phyloP scores from a whole-genome alignment of 202 grass and related monocot species.

The Cymbopogon flexuosus region DNA sequence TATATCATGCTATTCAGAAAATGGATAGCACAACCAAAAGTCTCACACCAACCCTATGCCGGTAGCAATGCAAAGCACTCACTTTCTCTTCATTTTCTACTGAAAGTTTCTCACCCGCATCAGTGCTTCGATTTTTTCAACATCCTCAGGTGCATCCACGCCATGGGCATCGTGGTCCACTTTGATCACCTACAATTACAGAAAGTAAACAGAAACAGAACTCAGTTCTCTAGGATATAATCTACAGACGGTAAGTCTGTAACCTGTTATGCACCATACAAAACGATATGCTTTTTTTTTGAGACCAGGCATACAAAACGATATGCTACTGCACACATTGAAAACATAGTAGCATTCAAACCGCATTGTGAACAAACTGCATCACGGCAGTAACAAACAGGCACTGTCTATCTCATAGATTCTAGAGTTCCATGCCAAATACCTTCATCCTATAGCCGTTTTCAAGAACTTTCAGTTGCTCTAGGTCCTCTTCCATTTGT shows the following conservation, averaged over 20 bases:
- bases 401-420: not conserved
- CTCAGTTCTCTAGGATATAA: not conserved
- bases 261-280: not conserved
- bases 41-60: not conserved
- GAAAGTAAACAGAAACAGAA: not conserved
- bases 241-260: not conserved
- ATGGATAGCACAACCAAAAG: not conserved
- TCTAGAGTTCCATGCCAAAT: constrained; percentile 18
- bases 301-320: not conserved
- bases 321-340: not conserved
- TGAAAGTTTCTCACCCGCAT: constrained; percentile 62
- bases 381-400: not conserved
- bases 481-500: constrained; percentile 86
- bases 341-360: too few relatives aligned
- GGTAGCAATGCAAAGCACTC: too few relatives aligned
- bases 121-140: constrained; percentile 75
- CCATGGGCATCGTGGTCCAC: constrained; percentile 88
- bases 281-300: too few relatives aligned
- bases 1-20: not conserved
- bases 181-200: constrained; percentile 73
- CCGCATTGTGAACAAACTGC: too few relatives aligned
- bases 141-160: constrained; percentile 70
- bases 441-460: constrained; percentile 94
- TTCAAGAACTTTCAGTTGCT: constrained; percentile 95
- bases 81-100: constrained; percentile 22